Evolutionary conservation across 2,329 filamentous ascomycete species (phyloP).

Genomic region (Plectosphaerella cucumerina): DNA sequence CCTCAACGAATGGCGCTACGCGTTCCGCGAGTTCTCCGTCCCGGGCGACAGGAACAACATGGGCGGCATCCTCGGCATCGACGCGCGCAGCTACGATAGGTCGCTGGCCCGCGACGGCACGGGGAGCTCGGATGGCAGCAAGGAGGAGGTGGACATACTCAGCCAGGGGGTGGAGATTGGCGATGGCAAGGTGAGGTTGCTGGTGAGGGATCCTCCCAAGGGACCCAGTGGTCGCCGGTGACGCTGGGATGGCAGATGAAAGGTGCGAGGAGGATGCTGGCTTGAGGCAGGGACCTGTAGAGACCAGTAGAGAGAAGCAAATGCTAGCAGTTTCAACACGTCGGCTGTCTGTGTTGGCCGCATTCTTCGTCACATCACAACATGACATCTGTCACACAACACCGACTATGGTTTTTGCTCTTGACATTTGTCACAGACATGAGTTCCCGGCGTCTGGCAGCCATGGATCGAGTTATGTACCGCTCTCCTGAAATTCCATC

Average conservation of each 20-base stretch:
- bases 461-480: too few species aligned
- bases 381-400: too few species aligned
- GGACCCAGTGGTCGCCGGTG: conserved; percentile 47
- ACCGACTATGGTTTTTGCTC: too few species aligned
- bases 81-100: conserved; percentile 65
- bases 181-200: conserved; percentile 60
- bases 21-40: conserved; percentile 93
- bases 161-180: conserved; percentile 65
- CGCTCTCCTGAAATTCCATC: too few species aligned
- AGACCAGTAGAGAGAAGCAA: too few species aligned
- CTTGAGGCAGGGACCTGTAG: neutral
- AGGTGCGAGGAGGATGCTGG: conserved; percentile 5
- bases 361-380: too few species aligned
- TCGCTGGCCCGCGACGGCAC: conserved; percentile 45
- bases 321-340: too few species aligned
- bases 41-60: conserved; percentile 83
- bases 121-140: conserved; percentile 32
- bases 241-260: too few species aligned
- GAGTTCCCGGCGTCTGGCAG: too few species aligned
- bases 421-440: too few species aligned
- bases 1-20: conserved; percentile 92
- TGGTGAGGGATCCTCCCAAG: conserved; percentile 58
- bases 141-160: conserved; percentile 51
- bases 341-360: too few species aligned
- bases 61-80: conserved; percentile 71